phyloP scores from a whole-genome alignment of 164 flowering plant species.

The Aristolochia californica region DNA sequence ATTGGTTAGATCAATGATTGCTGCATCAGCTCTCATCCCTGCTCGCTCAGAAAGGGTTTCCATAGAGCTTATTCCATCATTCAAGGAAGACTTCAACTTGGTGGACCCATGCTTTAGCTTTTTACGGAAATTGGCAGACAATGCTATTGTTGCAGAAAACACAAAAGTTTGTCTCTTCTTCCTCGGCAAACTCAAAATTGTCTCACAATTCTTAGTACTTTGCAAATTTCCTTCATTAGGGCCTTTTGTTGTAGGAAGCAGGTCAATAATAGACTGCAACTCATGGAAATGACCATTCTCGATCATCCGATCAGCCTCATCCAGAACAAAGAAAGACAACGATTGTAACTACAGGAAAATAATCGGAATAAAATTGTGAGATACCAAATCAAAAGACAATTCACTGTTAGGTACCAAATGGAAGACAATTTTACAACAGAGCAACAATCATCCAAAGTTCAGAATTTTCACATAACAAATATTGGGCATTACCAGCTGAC shows the following conservation, averaged over 20 bases:
- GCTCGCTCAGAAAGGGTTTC: slow-evolving; percentile 73
- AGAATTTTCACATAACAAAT: too few species aligned
- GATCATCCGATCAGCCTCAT: slow-evolving; percentile 96
- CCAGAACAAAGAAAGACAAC: slow-evolving; percentile 86
- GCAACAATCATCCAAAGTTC: too few species aligned
- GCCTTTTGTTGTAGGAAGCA: slow-evolving; percentile 48
- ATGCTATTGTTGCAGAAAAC: slow-evolving; percentile 86
- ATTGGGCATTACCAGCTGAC: too few species aligned
- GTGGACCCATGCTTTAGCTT: slow-evolving; percentile 65
- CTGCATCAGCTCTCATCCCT: slow-evolving; percentile 78
- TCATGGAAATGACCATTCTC: slow-evolving; percentile 85
- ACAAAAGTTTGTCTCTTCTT: slow-evolving; percentile 94
- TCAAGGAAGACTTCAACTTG: slow-evolving; percentile 28
- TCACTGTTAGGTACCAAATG: neutral
- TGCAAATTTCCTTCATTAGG: slow-evolving; percentile 25
- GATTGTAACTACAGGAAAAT: slow-evolving; percentile 57
- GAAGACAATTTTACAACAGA: neutral
- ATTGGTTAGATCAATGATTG: slow-evolving; percentile 74
- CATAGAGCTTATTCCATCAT: slow-evolving; percentile 53
- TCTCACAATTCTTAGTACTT: slow-evolving; percentile 35
- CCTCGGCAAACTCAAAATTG: slow-evolving; percentile 39
- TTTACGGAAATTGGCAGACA: slow-evolving; percentile 77
- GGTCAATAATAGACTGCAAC: slow-evolving; percentile 82
- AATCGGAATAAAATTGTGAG: neutral
- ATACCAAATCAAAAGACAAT: neutral